Conservation (phyloP, 805 yeast species). For the Kluyveromyces siamensis region DNA sequence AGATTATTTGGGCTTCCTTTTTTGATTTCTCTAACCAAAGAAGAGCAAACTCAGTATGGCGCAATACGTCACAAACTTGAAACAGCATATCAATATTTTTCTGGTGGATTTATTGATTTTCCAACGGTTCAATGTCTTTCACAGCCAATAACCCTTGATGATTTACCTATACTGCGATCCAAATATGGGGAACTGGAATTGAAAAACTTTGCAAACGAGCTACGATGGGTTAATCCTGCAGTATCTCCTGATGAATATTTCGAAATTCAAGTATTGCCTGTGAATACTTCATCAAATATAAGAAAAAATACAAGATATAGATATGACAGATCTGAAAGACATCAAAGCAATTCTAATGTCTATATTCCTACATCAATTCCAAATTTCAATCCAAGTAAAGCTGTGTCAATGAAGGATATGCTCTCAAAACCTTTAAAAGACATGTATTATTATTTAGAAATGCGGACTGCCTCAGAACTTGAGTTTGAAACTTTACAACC, state of each 20-base stretch:
- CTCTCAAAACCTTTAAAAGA: slow-evolving; percentile 14
- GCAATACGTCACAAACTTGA: slow-evolving; percentile 50
- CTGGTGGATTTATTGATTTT: slow-evolving; percentile 32
- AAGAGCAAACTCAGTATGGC: slow-evolving; percentile 50
- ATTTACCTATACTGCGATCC: slow-evolving; percentile 30
- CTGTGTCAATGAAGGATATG: slow-evolving; percentile 10
- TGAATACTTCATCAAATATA: slow-evolving; percentile 1
- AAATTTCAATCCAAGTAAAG: slow-evolving; percentile 9
- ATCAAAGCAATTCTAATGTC: slow-evolving; percentile 2
- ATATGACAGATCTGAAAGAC: neutral
- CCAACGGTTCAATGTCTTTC: slow-evolving; percentile 25
- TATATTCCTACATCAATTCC: slow-evolving; percentile 15
- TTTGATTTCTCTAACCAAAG: slow-evolving; percentile 46
- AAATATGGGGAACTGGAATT: slow-evolving; percentile 17
- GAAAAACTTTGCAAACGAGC: slow-evolving; percentile 12
- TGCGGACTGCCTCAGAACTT: neutral
- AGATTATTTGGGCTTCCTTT: slow-evolving; percentile 70
- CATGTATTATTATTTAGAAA: slow-evolving; percentile 15
- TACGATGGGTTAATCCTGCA: slow-evolving; percentile 10
- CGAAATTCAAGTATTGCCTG: slow-evolving; percentile 14
- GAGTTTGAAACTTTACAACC: neutral
- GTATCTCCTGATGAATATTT: slow-evolving; percentile 9
- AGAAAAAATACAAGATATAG: neutral
- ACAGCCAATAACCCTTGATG: slow-evolving; percentile 14
- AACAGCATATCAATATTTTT: slow-evolving; percentile 36